Evolutionary conservation across 805 yeast genomes (phyloP).

Genomic region (Candida sakaeoensis): DNA sequence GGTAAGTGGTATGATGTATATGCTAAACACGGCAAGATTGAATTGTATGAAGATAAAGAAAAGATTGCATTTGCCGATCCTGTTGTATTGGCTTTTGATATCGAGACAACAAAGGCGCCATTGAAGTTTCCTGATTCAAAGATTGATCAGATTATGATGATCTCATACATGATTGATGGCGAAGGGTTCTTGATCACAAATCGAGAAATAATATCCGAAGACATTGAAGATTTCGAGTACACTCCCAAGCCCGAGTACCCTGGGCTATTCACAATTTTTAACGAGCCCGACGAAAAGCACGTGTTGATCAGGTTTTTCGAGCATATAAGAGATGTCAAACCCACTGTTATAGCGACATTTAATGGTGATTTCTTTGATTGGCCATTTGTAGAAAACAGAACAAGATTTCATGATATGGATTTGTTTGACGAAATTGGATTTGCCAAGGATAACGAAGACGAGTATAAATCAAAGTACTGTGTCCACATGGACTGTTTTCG

Average conservation of each 20-base stretch:
- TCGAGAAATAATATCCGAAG: slow-evolving; percentile 89
- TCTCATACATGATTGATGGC: slow-evolving; percentile 98
- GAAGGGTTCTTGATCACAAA: slow-evolving; percentile 93
- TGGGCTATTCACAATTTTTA: slow-evolving; percentile 84
- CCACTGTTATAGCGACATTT: slow-evolving; percentile 96
- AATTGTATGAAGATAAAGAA: slow-evolving; percentile 58
- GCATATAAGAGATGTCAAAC: slow-evolving; percentile 81
- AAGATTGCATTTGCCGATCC: slow-evolving; percentile 96
- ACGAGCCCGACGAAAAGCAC: slow-evolving; percentile 81
- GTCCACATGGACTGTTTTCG: slow-evolving; percentile 96
- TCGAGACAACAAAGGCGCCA: slow-evolving; percentile 96
- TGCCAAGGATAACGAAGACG: slow-evolving; percentile 83
- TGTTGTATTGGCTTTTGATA: slow-evolving; percentile 93
- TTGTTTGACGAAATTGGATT: slow-evolving; percentile 95
- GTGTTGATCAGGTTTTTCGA: slow-evolving; percentile 77
- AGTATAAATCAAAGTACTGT: slow-evolving; percentile 88
- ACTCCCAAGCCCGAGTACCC: slow-evolving; percentile 96
- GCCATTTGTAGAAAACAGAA: slow-evolving; percentile 94
- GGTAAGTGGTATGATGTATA: slow-evolving; percentile 94
- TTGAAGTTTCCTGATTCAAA: slow-evolving; percentile 91
- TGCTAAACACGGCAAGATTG: slow-evolving; percentile 53
- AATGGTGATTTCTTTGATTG: slow-evolving; percentile 99
- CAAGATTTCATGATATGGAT: slow-evolving; percentile 76
- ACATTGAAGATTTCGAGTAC: slow-evolving; percentile 94
- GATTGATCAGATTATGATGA: slow-evolving; percentile 96